phyloP scores from a whole-genome alignment of 768 basidiomycete genomes.

The Kwoniella newhampshirensis region DNA sequence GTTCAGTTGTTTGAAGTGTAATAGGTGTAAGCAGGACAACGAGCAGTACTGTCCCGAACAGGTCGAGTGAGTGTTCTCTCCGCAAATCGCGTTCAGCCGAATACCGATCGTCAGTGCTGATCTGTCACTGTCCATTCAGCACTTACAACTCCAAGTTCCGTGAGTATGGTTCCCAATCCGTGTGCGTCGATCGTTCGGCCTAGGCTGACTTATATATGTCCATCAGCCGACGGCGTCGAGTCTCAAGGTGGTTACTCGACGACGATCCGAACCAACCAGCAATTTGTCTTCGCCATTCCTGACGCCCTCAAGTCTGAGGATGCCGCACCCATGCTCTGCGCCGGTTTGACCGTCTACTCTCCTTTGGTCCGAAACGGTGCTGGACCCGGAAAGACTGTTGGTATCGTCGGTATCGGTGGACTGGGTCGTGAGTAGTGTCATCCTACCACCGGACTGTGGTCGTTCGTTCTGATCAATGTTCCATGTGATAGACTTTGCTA shows the following conservation, averaged over 20 bases:
- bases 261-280: slow-evolving; percentile 45
- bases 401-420: slow-evolving; percentile 70
- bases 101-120: no score
- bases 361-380: slow-evolving; percentile 57
- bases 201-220: neutral
- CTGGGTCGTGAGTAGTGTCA: slow-evolving; percentile 50
- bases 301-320: slow-evolving; percentile 48
- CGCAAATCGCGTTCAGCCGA: neutral
- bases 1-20: slow-evolving; percentile 59
- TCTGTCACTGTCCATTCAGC: slow-evolving; percentile 14
- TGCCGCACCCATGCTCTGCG: slow-evolving; percentile 53
- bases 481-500: slow-evolving; percentile 34
- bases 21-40: slow-evolving; percentile 40
- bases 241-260: slow-evolving; percentile 55
- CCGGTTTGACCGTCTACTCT: slow-evolving; percentile 54
- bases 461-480: neutral
- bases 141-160: slow-evolving; percentile 51
- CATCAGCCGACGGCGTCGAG: slow-evolving; percentile 35
- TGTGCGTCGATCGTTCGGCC: neutral
- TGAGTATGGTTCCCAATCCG: slow-evolving; percentile 1
- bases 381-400: slow-evolving; percentile 66
- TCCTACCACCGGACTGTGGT: neutral
- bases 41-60: slow-evolving; percentile 60
- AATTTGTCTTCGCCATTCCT: slow-evolving; percentile 55
- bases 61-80: slow-evolving; percentile 36